Base-by-base conservation (phyloP, 768 basidiomycete species). In the Cyclocybe aegerita region DNA sequence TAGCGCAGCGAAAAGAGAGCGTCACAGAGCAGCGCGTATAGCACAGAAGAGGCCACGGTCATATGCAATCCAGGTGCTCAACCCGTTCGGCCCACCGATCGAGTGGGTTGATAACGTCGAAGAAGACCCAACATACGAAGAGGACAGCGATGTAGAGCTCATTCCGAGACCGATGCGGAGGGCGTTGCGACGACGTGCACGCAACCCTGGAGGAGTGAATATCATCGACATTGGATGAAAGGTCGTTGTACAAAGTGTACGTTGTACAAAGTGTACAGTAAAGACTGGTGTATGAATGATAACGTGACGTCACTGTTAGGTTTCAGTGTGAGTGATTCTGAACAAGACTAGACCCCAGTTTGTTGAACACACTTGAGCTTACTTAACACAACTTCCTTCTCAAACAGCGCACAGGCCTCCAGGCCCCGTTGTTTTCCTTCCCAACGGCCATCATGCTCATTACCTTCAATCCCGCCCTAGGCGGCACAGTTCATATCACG, bases 401-500 rank as follows among this genome's bases (percentile, higher is more conserved):
- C 23, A 23, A 23, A 23, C 23, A 23, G 23, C 23, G 23, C 23
- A 23, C 23, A 23, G 23, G 23, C 1, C 23, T 3, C 23, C n/a
- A n/a, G n/a, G n/a, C 34, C n/a, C 9, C 34, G 17, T 37, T 7
- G 23, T 46, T 43, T 45, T 45, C 17, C 15, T 35, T 41, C 12
- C 16, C 32, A 4, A 46, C 32, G 34, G 43, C 50, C 39, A 41
- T 50, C 58, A 76, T 74, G 75, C 42, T 54, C 37, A 66, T 77
- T 41, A 50, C 42, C 4, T 78, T 79, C 60, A 63, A 51, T 41
- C 77, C 76, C 35, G 58, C 72, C 10, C 61, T 79, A 16, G 69
- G 65, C 23, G 63, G 71, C 38, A 64, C 60, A 5, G 50, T 70
- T 32, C 58, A 53, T 34, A 52, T 73, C 35, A 44, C 59, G 12